A percentile compares a stretch with the other conserved stretches of the same genome.
Conservation (phyloP, 1,139 yeast genomes). For the Zygosaccharomyces sapae region DNA sequence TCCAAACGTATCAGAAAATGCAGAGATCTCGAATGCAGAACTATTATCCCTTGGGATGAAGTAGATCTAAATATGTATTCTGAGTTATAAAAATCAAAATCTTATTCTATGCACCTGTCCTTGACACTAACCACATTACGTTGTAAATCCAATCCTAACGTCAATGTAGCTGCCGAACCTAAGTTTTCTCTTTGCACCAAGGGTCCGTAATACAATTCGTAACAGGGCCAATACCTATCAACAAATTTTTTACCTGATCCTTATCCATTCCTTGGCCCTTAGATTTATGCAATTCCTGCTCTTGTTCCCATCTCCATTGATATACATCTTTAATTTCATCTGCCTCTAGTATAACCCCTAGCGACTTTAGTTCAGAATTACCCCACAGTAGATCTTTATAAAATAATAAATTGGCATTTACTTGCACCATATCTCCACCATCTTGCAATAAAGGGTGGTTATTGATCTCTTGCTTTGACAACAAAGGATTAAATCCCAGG, state of each 20-base stretch:
- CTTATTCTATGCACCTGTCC: slow-evolving; percentile 13
- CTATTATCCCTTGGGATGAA: slow-evolving; percentile 33
- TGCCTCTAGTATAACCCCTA: slow-evolving; percentile 60
- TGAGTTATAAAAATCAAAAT: slow-evolving; percentile 8
- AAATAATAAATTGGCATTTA: slow-evolving; percentile 47
- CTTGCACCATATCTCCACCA: slow-evolving; percentile 35
- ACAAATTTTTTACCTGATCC: slow-evolving; percentile 62
- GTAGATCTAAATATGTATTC: slow-evolving; percentile 12
- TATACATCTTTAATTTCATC: slow-evolving; percentile 58
- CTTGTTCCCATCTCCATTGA: slow-evolving; percentile 83
- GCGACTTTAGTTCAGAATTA: slow-evolving; percentile 56
- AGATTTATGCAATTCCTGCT: slow-evolving; percentile 53
- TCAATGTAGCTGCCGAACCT: slow-evolving; percentile 30
- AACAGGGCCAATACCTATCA: slow-evolving; percentile 82
- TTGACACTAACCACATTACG: slow-evolving; percentile 20
- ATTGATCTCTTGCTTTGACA: slow-evolving; percentile 32
- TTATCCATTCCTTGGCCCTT: slow-evolving; percentile 80
- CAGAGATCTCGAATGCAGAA: slow-evolving; percentile 16
- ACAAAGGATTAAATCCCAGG: slow-evolving; percentile 61
- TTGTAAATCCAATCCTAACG: slow-evolving; percentile 25
- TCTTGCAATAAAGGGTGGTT: slow-evolving; percentile 13
- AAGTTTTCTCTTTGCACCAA: slow-evolving; percentile 35
- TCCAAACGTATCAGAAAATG: slow-evolving; percentile 8
- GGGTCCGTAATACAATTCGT: slow-evolving; percentile 58
- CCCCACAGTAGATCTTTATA: slow-evolving; percentile 58